Evolutionary conservation across 2,329 filamentous ascomycete genomes (phyloP), one percentile per base, ranked within the genome.

Genomic region (Esteya vermicola): DNA sequence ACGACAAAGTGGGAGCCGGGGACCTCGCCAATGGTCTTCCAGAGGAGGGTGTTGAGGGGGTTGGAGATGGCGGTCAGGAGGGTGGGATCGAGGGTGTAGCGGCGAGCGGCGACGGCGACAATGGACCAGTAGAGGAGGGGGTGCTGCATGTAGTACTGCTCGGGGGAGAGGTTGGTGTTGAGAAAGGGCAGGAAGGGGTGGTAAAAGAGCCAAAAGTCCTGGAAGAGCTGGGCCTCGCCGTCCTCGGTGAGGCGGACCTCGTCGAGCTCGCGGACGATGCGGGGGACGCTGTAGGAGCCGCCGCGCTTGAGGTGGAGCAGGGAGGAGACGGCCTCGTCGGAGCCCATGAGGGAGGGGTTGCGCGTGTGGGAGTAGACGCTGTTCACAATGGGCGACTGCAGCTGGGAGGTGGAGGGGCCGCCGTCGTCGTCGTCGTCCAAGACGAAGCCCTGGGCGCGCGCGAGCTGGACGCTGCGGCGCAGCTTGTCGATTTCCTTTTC

Each of bases 81-180:
- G 13, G 65, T 68, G 2, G 72, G 71, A 44, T 81, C 78, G 1
- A 66, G 61, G 32, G 67, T 65, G 52, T 79, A 86, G 30, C 82
- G 77, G 38, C 83, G 75, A 32, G 81, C 75, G 19, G 82, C 82
- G 41, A 86, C 78, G 27, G 81, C 73, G 34, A 88, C 66, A 43
- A 89, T 80, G 36, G 81, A 73, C 86, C 86, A 94, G 59, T 93
- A 93, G 2, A 94, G 70, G 13, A 94, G 66, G 4, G 78, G 77
- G 38, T 85, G 81, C 51, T 89, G 80, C 44, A 78, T 71, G 52
- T 81, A 81, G 55, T 84, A 91, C 43, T 76, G 66, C 35, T 91
- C 81, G 2, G 85, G 80, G 1, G 72, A 61, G 47, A 78, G 75
- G 9, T 67, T 54, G 6, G 75, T 67, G 50, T 78, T 81, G 47